Conservation (phyloP, 306 rosid species). For the Luffa aegyptiaca region DNA sequence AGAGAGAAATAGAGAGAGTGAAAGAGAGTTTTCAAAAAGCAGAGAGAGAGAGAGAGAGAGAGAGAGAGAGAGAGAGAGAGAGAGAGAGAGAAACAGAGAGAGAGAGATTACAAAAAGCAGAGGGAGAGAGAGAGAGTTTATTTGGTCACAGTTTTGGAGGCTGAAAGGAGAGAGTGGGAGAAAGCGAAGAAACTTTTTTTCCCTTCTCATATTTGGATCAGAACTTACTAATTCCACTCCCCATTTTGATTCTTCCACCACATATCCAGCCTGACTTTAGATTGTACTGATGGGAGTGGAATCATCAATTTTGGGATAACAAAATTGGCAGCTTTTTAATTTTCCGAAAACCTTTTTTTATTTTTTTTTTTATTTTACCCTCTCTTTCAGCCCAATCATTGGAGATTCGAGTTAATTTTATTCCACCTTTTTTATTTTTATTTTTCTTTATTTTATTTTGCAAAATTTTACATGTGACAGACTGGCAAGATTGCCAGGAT, state of each 20-base stretch:
- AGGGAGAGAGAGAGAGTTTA: background rate
- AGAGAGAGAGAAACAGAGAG: background rate
- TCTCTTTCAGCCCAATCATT: background rate
- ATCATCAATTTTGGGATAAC: background rate
- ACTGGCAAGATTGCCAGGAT: background rate
- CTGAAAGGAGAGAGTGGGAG: background rate
- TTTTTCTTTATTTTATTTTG: background rate
- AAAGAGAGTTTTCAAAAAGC: background rate
- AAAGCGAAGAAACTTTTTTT: background rate
- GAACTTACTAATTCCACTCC: background rate
- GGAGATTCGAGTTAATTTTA: background rate
- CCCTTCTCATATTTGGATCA: background rate
- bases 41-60: background rate
- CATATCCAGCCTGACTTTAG: background rate
- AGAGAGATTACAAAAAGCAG: too few species aligned
- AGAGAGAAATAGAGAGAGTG: too few species aligned
- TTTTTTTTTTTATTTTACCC: background rate
- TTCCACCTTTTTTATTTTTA: background rate
- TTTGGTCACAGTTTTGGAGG: background rate
- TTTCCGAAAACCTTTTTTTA: background rate
- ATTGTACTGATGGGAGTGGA: background rate
- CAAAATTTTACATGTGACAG: background rate
- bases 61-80: background rate
- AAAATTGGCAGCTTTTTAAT: background rate
- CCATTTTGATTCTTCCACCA: background rate